Evolutionary conservation across 192 early-diverging fungal species (phyloP).

Genomic region (Entomortierella parvispora): DNA sequence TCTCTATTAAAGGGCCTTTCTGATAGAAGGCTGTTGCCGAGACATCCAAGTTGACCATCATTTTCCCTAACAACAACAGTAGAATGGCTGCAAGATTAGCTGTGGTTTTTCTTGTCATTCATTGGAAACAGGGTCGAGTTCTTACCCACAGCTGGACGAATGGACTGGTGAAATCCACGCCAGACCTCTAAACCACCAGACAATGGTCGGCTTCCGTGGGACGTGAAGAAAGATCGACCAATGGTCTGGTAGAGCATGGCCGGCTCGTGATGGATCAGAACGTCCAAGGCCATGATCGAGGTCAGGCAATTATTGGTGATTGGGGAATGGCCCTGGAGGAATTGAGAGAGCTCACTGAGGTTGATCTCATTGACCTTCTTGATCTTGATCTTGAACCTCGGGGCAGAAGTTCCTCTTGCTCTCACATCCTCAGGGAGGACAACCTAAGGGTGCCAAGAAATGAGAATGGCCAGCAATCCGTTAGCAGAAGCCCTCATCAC

Average conservation of each 20-base stretch:
- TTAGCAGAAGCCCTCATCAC: too few relatives aligned
- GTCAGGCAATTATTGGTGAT: constrained; percentile 18
- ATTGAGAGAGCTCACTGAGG: constrained; percentile 5
- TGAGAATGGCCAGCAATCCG: too few relatives aligned
- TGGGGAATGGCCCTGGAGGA: constrained; percentile 7
- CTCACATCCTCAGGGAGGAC: constrained; percentile 2
- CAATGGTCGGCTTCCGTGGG: constrained; percentile 54
- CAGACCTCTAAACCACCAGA: constrained; percentile 85
- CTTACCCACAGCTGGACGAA: constrained; percentile 73
- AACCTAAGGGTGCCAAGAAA: neutral
- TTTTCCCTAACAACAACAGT: constrained; percentile 26
- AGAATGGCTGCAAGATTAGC: constrained; percentile 54
- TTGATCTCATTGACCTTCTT: constrained; percentile 9
- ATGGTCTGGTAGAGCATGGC: constrained; percentile 67
- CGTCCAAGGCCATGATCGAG: constrained; percentile 30
- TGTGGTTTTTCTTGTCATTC: constrained; percentile 72
- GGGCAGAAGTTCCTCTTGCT: neutral
- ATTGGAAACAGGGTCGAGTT: constrained; percentile 55
- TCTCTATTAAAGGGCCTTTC: constrained; percentile 71
- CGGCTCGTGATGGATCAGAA: constrained; percentile 19
- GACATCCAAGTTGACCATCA: constrained; percentile 76
- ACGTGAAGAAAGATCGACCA: constrained; percentile 88
- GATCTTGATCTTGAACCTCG: constrained; percentile 24
- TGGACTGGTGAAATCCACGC: constrained; percentile 89
- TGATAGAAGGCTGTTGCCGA: constrained; percentile 73